phyloP scores from a whole-genome alignment of 306 rosid species.

The Lathyrus tuberosus region DNA sequence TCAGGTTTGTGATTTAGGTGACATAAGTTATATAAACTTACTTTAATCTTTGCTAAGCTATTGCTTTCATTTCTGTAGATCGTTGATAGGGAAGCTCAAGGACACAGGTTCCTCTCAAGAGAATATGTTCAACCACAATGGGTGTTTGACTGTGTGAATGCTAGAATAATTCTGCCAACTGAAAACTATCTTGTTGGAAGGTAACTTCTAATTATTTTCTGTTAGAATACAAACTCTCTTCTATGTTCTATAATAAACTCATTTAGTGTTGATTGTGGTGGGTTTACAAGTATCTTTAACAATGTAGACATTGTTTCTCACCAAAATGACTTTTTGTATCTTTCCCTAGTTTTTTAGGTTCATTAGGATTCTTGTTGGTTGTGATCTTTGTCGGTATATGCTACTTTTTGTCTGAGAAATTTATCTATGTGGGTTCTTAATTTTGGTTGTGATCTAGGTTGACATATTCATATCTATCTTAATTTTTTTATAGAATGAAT shows the following conservation, averaged over 20 bases:
- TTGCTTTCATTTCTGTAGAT: slow-evolving; percentile 57
- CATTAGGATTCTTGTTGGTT: slow-evolving; percentile 3
- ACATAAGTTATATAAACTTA: not conserved
- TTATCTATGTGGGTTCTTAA: not conserved
- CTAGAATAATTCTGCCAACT: slow-evolving; percentile 73
- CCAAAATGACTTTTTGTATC: slow-evolving; percentile 2
- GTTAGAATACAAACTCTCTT: not conserved
- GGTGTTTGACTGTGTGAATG: slow-evolving; percentile 86
- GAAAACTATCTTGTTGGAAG: slow-evolving; percentile 80
- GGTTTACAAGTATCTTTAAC: slow-evolving; percentile 8
- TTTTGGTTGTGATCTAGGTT: not conserved
- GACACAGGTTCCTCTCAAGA: slow-evolving; percentile 70
- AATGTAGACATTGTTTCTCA: not conserved
- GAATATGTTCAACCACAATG: slow-evolving; percentile 97
- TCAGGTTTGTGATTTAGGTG: slow-evolving; percentile 58
- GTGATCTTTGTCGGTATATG: not conserved
- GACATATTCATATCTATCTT: not conserved
- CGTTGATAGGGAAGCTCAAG: slow-evolving; percentile 79
- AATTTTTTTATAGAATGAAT: not conserved
- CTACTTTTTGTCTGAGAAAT: not conserved
- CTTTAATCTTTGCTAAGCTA: slow-evolving; percentile 23
- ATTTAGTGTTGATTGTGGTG: slow-evolving; percentile 20
- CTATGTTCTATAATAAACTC: not conserved
- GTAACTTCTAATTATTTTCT: slow-evolving; percentile 45
- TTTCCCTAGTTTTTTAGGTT: not conserved